A percentile compares a stretch with the other conserved stretches of the same genome.
phyloP scores from a whole-genome alignment of 2,329 filamentous ascomycete genomes.

The Alternaria brassicicola region DNA sequence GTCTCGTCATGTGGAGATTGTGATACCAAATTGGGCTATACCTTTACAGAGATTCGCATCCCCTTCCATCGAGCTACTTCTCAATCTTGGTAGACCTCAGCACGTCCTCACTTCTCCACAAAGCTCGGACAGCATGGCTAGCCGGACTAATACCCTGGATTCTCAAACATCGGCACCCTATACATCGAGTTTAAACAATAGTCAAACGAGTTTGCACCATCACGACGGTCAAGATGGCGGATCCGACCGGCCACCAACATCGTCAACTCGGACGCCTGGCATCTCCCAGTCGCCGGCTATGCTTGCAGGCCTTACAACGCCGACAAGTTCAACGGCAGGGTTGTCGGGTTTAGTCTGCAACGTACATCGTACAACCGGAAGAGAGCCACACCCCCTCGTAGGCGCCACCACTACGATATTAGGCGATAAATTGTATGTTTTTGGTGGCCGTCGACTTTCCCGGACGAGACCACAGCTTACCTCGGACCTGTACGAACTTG shows the following conservation, averaged over 20 bases:
- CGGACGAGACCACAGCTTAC: slow-evolving; percentile 83
- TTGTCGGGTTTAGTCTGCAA: slow-evolving; percentile 72
- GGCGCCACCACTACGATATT: slow-evolving; percentile 94
- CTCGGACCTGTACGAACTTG: slow-evolving; percentile 89
- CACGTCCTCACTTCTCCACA: slow-evolving; percentile 27
- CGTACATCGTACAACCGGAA: slow-evolving; percentile 81
- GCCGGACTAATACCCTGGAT: slow-evolving; percentile 56
- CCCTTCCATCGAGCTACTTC: slow-evolving; percentile 38
- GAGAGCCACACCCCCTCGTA: slow-evolving; percentile 87
- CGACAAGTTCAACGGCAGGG: slow-evolving; percentile 60
- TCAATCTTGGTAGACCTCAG: slow-evolving; percentile 26
- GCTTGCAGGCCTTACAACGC: slow-evolving; percentile 46
- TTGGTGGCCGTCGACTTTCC: slow-evolving; percentile 88
- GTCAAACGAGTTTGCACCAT: slow-evolving; percentile 54
- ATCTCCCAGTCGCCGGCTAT: slow-evolving; percentile 55
- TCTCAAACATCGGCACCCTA: slow-evolving; percentile 54
- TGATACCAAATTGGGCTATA: slow-evolving; percentile 54
- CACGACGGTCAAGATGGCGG: slow-evolving; percentile 52
- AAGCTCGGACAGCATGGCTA: slow-evolving; percentile 52
- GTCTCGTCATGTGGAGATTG: slow-evolving; percentile 57
- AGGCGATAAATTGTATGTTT: slow-evolving; percentile 95
- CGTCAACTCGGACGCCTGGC: slow-evolving; percentile 48
- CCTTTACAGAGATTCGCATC: slow-evolving; percentile 49
- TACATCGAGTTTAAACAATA: slow-evolving; percentile 53
- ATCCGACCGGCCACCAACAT: slow-evolving; percentile 42